Evolutionary conservation across 768 basidiomycete genomes (phyloP).

Genomic region (Candolleomyces eurysporus): DNA sequence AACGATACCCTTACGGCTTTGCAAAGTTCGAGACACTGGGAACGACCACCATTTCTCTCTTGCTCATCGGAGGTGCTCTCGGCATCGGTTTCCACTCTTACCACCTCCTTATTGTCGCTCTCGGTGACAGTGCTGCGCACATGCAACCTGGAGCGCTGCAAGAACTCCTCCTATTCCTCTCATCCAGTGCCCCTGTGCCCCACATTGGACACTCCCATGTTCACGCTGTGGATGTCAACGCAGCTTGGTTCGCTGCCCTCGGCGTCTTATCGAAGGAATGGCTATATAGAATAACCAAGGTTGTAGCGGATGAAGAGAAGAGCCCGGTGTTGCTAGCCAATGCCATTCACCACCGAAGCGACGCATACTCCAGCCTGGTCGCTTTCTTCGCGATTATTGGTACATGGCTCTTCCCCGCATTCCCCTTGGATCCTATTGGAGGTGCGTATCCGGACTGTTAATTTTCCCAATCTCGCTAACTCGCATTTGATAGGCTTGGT

Average conservation of each 20-base stretch:
- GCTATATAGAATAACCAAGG: conserved; percentile 85
- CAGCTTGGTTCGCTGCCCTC: conserved; percentile 91
- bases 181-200: conserved; percentile 55
- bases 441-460: conserved; percentile 45
- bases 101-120: conserved; percentile 71
- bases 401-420: conserved; percentile 78
- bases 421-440: conserved; percentile 92
- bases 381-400: conserved; percentile 92
- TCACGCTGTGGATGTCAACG: conserved; percentile 82
- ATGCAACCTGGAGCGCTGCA: conserved; percentile 65
- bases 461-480: conserved; percentile 1
- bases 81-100: conserved; percentile 92
- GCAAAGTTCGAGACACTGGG: conserved; percentile 96
- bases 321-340: conserved; percentile 94
- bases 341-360: conserved; percentile 95
- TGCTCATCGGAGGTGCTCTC: conserved; percentile 80
- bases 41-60: conserved; percentile 83
- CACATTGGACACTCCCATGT: conserved; percentile 53
- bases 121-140: conserved; percentile 62
- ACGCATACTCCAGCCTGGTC: conserved; percentile 90
- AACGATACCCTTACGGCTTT: conserved; percentile 81
- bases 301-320: conserved; percentile 87
- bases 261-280: conserved; percentile 88
- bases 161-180: conserved; percentile 56
- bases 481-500: conserved; percentile 54